Evolutionary conservation across 768 basidiomycete species (phyloP).

Genomic region (Agrocybe praecox): DNA sequence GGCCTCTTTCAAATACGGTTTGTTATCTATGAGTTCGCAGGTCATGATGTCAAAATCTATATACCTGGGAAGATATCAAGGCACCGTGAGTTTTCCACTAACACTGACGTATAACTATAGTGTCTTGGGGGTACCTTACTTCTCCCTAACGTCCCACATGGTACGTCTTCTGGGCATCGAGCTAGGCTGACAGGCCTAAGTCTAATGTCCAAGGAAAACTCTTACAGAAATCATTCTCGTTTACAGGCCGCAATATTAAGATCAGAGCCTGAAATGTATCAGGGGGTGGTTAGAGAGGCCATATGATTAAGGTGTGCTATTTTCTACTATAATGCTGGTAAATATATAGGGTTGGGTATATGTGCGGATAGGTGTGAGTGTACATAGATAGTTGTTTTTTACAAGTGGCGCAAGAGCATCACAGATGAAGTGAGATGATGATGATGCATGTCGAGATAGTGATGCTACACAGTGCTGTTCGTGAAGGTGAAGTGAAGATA

Average conservation of each 20-base stretch:
- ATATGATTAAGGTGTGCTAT: not conserved
- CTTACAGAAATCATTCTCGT: too few relatives aligned
- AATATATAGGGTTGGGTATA: not conserved
- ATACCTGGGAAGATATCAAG: constrained; percentile 6
- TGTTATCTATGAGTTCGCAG: not conserved
- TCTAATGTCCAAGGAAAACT: too few relatives aligned
- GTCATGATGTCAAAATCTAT: not conserved
- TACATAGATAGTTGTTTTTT: not conserved
- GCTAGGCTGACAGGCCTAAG: too few relatives aligned
- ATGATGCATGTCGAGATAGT: not conserved
- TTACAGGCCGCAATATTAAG: too few relatives aligned
- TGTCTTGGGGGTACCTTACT: too few relatives aligned
- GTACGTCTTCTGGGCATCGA: too few relatives aligned
- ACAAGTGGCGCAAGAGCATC: not conserved
- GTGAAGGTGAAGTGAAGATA: too few relatives aligned
- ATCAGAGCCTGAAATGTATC: not conserved
- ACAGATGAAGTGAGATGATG: not conserved
- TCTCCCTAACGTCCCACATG: too few relatives aligned
- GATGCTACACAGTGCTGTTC: constrained; percentile 7
- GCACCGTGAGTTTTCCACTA: not conserved
- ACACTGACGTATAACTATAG: not conserved
- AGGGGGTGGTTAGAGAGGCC: not conserved
- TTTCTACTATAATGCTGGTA: not conserved
- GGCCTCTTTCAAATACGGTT: not conserved
- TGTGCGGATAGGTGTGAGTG: not conserved